Evolutionary conservation across 2,329 filamentous ascomycete genomes (phyloP).

Genomic region (Corynespora cassiicola): DNA sequence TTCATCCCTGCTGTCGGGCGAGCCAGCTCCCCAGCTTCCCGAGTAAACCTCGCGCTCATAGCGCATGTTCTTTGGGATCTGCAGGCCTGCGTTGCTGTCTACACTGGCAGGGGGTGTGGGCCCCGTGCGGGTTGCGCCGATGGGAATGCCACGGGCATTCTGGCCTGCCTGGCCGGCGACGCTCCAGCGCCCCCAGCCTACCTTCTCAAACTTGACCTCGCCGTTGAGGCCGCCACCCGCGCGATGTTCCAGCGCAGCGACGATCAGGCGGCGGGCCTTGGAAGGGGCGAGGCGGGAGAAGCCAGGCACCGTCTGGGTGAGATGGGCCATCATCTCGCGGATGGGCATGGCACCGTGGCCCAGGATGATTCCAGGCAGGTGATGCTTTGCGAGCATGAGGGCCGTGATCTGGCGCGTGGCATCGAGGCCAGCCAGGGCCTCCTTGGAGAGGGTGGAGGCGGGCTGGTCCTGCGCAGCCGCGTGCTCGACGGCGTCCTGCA

Average conservation of each 20-base stretch:
- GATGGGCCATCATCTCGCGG: slow-evolving; percentile 91
- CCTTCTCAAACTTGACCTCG: slow-evolving; percentile 88
- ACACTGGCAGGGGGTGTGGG: slow-evolving; percentile 60
- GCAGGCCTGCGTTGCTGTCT: slow-evolving; percentile 50
- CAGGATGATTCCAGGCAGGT: slow-evolving; percentile 89
- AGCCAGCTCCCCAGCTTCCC: slow-evolving; percentile 72
- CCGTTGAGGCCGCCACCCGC: slow-evolving; percentile 66
- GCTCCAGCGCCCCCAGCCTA: slow-evolving; percentile 97
- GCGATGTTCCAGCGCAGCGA: slow-evolving; percentile 87
- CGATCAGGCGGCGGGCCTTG: slow-evolving; percentile 88
- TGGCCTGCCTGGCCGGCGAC: slow-evolving; percentile 61
- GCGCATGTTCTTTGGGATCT: slow-evolving; percentile 50
- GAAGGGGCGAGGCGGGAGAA: slow-evolving; percentile 88
- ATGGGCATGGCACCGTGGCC: slow-evolving; percentile 91
- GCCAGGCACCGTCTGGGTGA: slow-evolving; percentile 91
- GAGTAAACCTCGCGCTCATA: slow-evolving; percentile 49
- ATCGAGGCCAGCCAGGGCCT: slow-evolving; percentile 66
- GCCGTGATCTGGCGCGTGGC: slow-evolving; percentile 84
- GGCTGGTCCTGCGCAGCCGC: slow-evolving; percentile 53
- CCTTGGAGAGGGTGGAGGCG: slow-evolving; percentile 52
- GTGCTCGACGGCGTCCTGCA: slow-evolving; percentile 71
- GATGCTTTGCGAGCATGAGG: slow-evolving; percentile 82
- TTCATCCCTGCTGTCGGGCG: slow-evolving; percentile 71
- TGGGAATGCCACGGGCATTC: slow-evolving; percentile 50
- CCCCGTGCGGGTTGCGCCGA: slow-evolving; percentile 39